Base-by-base conservation (phyloP, 2,329 filamentous ascomycete genomes). In the Penicillium sp. region DNA sequence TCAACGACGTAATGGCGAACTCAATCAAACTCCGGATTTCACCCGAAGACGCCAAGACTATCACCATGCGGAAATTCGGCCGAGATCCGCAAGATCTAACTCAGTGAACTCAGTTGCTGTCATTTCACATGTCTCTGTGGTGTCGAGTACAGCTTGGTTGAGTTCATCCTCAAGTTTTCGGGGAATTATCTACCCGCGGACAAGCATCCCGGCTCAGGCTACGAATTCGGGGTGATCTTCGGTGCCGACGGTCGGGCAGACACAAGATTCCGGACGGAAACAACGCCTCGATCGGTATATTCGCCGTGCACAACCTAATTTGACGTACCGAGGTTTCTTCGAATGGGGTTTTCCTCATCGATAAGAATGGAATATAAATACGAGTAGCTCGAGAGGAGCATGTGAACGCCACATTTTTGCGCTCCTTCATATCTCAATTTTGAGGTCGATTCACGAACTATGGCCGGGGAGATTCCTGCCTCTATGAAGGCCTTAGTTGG, bases 401-500 rank as follows among this genome's bases (percentile, higher is more conserved):
- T 41, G 38, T 41, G 38, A 41, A 41, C 9, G 18, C 21, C 38
- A 24, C 15, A 36, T 16, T 41, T 41, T 24, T 23, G 18, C n/a
- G 3, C 33, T 23, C n/a, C 6, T 23, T 34, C 29, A 28, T 21
- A 34, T 26, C 10, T 8, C 29, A 36, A n/a, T 44, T 33, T 23
- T 13, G 9, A 36, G 36, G 21, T 41, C 36, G 33, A 42, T 5
- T 7, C 29, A 15, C 7, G 10, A 42, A 36, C 28, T 51, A 54
- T 54, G 52, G 47, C 44, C 29, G 7, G 26, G 31, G 18, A 53
- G 42, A 44, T 56, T 6, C 50, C 53, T 3, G 13, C 24, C n/a
- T 33, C 38, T 16, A 56, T 56, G 53, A 53, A 53, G 4, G 53
- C 53, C 43, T 21, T 56, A 1, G 46, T 53, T 12, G 53, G 45